Evolutionary conservation across 2,329 filamentous ascomycete species (phyloP).

Genomic region (Paraconiothyrium brasiliense): DNA sequence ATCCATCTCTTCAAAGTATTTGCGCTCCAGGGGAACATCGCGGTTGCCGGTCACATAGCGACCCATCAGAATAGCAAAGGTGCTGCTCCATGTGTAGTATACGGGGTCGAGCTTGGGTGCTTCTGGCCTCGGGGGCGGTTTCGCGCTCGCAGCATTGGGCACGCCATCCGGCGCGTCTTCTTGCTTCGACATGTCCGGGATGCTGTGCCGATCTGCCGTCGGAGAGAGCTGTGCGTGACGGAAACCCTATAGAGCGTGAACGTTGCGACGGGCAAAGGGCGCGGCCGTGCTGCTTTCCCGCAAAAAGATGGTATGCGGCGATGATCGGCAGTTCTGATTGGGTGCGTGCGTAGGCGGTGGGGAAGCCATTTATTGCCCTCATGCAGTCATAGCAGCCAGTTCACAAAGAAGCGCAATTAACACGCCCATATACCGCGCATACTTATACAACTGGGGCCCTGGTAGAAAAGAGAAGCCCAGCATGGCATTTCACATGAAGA

Average conservation of each 20-base stretch:
- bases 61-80: constrained; percentile 83
- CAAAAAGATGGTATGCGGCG: constrained; percentile 24
- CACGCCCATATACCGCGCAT: background rate
- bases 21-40: constrained; percentile 45
- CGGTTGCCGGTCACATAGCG: constrained; percentile 50
- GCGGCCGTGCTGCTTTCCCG: constrained; percentile 10
- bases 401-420: constrained; percentile 6
- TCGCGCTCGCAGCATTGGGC: constrained; percentile 14
- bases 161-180: constrained; percentile 41
- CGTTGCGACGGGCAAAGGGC: constrained; percentile 19
- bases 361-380: constrained; percentile 11
- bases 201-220: background rate
- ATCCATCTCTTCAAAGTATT: constrained; percentile 83
- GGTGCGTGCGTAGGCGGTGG: constrained; percentile 16
- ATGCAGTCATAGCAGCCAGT: constrained; percentile 17
- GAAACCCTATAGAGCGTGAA: constrained; percentile 18
- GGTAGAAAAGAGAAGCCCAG: constrained; percentile 6
- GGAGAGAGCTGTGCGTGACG: background rate
- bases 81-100: constrained; percentile 76
- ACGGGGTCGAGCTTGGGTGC: constrained; percentile 42
- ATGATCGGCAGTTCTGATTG: constrained; percentile 23
- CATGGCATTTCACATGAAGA: constrained; percentile 57
- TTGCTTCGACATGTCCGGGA: constrained; percentile 35
- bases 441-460: constrained; percentile 4
- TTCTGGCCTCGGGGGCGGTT: constrained; percentile 27